These are phyloP conservation scores for Phytophthora chlamydospora DNA, from an alignment of 352 stramenopile genomes.

Conservation along the genomic window DNA sequence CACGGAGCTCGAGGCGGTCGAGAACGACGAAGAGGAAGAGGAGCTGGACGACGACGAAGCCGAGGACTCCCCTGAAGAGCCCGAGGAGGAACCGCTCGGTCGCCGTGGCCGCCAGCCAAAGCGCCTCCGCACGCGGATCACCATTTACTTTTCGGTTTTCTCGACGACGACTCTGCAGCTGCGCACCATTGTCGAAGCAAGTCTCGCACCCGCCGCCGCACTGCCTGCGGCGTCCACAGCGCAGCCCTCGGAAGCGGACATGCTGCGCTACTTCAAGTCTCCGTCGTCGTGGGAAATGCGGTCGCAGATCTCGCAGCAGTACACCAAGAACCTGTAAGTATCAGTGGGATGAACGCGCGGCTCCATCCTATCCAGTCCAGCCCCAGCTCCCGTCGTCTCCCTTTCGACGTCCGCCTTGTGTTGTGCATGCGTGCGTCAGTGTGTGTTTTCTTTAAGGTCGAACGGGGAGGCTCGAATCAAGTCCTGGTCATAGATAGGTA, in stretches of 20 bases:
- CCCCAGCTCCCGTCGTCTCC: slow-evolving; percentile 4
- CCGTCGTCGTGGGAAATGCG: slow-evolving; percentile 76
- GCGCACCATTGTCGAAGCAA: slow-evolving; percentile 69
- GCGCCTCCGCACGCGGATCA: slow-evolving; percentile 61
- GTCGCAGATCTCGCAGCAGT: slow-evolving; percentile 67
- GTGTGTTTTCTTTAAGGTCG: slow-evolving; percentile 17
- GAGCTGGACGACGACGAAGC: slow-evolving; percentile 46
- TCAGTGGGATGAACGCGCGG: slow-evolving; percentile 8
- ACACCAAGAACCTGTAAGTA: slow-evolving; percentile 53
- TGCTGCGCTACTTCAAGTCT: slow-evolving; percentile 75
- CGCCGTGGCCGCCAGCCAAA: slow-evolving; percentile 26
- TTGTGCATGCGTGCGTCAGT: slow-evolving; percentile 25
- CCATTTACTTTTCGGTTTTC: slow-evolving; percentile 68
- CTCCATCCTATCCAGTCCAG: slow-evolving; percentile 14
- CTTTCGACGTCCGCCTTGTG: slow-evolving; percentile 22
- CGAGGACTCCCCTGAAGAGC: slow-evolving; percentile 47
- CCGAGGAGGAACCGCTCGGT: slow-evolving; percentile 51
- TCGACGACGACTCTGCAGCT: slow-evolving; percentile 56
- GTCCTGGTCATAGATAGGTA: slow-evolving; percentile 36
- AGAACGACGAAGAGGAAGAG: slow-evolving; percentile 53
- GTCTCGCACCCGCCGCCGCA: slow-evolving; percentile 43
- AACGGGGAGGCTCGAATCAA: slow-evolving; percentile 11
- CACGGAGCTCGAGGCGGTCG: slow-evolving; percentile 30
- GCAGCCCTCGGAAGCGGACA: slow-evolving; percentile 59
- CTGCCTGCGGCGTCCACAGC: slow-evolving; percentile 21